Evolutionary conservation across 2,329 filamentous ascomycete species (phyloP), one percentile per base, ranked within the genome.

Genomic region (Teratosphaeria nubilosa): DNA sequence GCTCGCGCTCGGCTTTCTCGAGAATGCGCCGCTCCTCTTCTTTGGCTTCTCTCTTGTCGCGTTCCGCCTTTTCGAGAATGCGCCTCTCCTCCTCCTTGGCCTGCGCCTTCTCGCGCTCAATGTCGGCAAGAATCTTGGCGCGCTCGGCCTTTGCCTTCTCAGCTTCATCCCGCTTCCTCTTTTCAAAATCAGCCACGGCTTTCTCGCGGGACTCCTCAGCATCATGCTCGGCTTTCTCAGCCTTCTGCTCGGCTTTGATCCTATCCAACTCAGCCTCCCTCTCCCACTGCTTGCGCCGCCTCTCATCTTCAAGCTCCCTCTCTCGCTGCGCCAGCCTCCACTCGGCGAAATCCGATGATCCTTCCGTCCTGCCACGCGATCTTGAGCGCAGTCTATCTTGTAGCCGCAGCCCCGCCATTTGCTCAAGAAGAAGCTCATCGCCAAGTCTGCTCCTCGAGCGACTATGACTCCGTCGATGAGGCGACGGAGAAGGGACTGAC

Each of bases 11-110:
- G 14, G 59, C 54, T 3, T 56, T 45, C 62, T 76, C 73, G 31
- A 70, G 71, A 16, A 77, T 70, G 41, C 68, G 70, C 58, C 76
- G 72, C 59, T 72, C 71, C 62, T 74, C 73, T 53, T 77, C 75
- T 59, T 74, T 73, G 30, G 70, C 67, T 60, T 75, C 66, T 16
- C 60, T 53, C 60, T 70, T 65, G 41, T 77, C 76, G 24, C 68
- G 69, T 41, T 74, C 64, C 59, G 74, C 74, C 41, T 67, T 65
- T 30, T 66, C 72, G 31, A 70, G 71, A 16, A 77, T 70, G 37
- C 68, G 70, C 58, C 76, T 72, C 59, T 72, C 71, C 62, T 74
- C 73, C 54, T 77, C 75, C 59, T 74, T 73, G 30, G 70, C 67
- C 60, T 75, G 65, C n/a, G 61, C 55, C 60, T 70, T 65, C 50